Percentiles rank a stretch among this genome's conserved stretches.
Conservation (phyloP, 345 rosid species). For the Camelina sativa region DNA sequence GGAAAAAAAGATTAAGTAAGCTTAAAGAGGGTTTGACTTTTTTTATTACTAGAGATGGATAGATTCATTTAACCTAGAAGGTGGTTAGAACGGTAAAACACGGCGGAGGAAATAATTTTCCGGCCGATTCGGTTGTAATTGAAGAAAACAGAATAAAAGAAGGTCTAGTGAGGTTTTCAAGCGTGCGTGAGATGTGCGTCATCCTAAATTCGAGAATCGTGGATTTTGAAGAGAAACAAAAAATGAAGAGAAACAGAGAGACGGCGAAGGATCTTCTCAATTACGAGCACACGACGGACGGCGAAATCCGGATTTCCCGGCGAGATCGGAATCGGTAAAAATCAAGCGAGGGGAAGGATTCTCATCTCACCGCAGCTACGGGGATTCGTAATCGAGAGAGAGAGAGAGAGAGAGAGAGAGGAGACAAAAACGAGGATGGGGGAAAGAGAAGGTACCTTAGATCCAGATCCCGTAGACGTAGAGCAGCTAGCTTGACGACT, state of each 20-base stretch:
- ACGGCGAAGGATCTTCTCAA: conserved; percentile 5
- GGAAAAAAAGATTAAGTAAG: background rate
- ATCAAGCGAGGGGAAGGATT: background rate
- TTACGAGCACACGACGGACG: background rate
- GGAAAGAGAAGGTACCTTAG: conserved; percentile 57
- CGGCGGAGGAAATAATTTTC: background rate
- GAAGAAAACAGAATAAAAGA: background rate
- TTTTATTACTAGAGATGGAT: background rate
- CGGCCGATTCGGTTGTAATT: background rate
- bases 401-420: conserved; percentile 26
- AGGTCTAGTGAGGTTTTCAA: background rate
- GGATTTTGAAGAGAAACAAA: background rate
- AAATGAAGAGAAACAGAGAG: background rate
- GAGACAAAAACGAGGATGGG: background rate
- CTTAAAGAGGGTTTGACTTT: conserved; percentile 26
- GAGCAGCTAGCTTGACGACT: conserved; percentile 54
- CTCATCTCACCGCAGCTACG: background rate
- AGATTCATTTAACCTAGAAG: conserved; percentile 32
- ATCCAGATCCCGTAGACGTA: conserved; percentile 61
- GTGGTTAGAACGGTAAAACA: background rate
- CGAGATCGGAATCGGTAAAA: background rate
- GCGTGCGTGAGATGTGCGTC: conserved; percentile 3
- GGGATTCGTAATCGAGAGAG: background rate
- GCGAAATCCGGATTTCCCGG: background rate
- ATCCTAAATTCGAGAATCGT: too few species aligned